Evolutionary conservation across 2,329 filamentous ascomycete genomes (phyloP).

Genomic region (Epichloe brachyelytri): DNA sequence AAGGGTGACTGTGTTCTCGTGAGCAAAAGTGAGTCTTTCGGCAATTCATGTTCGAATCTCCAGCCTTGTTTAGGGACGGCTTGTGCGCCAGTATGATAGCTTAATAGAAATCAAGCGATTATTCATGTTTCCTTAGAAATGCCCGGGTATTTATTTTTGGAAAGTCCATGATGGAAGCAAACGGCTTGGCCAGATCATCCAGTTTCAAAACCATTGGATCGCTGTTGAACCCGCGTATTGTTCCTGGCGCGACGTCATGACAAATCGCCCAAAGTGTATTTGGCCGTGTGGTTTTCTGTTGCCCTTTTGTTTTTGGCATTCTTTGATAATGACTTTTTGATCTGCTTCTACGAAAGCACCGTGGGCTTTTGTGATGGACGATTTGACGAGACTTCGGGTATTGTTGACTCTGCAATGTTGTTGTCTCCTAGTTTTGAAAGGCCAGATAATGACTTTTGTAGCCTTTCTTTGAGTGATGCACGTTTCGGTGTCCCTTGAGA

Average conservation of each 20-base stretch:
- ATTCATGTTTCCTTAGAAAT: not conserved
- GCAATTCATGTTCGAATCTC: not conserved
- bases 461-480: constrained; percentile 1
- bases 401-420: not conserved
- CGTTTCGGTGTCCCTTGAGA: not conserved
- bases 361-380: not conserved
- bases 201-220: not conserved
- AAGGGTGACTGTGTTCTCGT: not conserved
- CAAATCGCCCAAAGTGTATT: not conserved
- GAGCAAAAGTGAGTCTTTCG: not conserved
- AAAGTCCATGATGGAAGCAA: not conserved
- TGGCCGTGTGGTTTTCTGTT: not conserved
- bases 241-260: not conserved
- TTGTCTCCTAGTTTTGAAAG: constrained; percentile 1
- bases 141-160: not conserved
- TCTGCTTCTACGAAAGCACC: not conserved
- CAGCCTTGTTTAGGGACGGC: not conserved
- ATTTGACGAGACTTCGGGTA: not conserved
- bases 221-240: not conserved
- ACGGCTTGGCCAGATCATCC: not conserved
- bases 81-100: too few species aligned
- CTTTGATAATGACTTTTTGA: not conserved
- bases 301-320: not conserved
- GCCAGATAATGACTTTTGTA: constrained; percentile 4
- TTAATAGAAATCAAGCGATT: not conserved